Percentiles rank a stretch among this genome's conserved stretches.
phyloP scores from a whole-genome alignment of 331 rosid species.

The Acacia concinna region DNA sequence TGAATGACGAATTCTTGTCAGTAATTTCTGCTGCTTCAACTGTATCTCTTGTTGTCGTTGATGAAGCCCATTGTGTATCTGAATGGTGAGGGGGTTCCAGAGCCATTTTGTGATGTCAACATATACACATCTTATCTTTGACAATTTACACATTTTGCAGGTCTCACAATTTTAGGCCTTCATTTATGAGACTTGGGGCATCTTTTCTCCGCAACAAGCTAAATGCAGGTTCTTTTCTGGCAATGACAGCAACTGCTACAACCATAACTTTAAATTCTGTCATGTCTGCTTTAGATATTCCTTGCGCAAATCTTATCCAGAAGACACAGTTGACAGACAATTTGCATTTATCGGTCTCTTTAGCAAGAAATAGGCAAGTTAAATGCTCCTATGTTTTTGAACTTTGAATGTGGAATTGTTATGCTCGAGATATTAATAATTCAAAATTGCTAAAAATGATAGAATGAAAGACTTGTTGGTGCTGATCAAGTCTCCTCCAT shows the following conservation, averaged over 20 bases:
- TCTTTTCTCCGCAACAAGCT: conserved; percentile 69
- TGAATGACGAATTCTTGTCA: conserved; percentile 75
- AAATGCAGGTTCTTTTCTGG: conserved; percentile 71
- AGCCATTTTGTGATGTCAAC: conserved; percentile 16
- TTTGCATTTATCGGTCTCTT: conserved; percentile 73
- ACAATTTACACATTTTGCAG: conserved; percentile 45
- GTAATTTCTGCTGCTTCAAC: conserved; percentile 51
- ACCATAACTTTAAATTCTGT: conserved; percentile 70
- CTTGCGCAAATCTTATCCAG: conserved; percentile 62
- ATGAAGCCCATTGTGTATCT: conserved; percentile 94
- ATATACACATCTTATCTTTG: conserved; percentile 26
- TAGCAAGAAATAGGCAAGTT: conserved; percentile 74
- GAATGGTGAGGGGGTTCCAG: conserved; percentile 73
- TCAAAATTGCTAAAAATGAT: conserved; percentile 28
- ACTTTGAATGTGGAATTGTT: conserved; percentile 29
- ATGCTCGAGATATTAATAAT: conserved; percentile 20
- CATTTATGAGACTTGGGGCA: conserved; percentile 90
- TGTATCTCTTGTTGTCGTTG: conserved; percentile 82
- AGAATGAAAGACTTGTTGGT: conserved; percentile 83
- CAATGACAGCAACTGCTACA: conserved; percentile 97
- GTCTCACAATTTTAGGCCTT: conserved; percentile 96
- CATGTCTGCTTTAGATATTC: conserved; percentile 85
- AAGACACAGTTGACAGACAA: conserved; percentile 65
- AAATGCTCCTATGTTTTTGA: conserved; percentile 11
- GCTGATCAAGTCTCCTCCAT: conserved; percentile 76